These are phyloP conservation scores for Zygosaccharomyces pseudobailii DNA, from an alignment of 1,139 yeast species.

Conservation along the genomic window DNA sequence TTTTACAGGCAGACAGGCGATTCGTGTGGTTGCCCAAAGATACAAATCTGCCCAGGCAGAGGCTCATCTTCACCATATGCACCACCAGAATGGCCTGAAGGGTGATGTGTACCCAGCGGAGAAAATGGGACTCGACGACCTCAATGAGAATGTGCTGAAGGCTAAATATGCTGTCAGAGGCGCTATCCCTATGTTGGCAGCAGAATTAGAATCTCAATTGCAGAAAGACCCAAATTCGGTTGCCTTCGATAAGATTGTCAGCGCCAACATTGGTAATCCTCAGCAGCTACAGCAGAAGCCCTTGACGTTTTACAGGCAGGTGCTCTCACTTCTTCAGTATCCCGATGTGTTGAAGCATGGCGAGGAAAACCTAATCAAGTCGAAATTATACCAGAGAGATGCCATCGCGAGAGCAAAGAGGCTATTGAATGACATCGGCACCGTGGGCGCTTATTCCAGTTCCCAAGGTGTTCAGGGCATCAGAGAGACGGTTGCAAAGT, in stretches of 20 bases:
- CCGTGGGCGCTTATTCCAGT: slow-evolving; percentile 91
- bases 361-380: slow-evolving; percentile 17
- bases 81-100: slow-evolving; percentile 2
- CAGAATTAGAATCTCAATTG: slow-evolving; percentile 61
- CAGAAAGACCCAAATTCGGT: slow-evolving; percentile 51
- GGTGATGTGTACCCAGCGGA: slow-evolving; percentile 30
- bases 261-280: slow-evolving; percentile 95
- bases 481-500: slow-evolving; percentile 74
- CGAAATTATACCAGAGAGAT: slow-evolving; percentile 55
- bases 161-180: slow-evolving; percentile 98
- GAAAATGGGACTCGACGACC: slow-evolving; percentile 42
- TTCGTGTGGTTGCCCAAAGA: not conserved
- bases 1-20: slow-evolving; percentile 1
- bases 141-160: slow-evolving; percentile 68
- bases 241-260: slow-evolving; percentile 73
- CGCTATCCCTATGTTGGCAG: slow-evolving; percentile 87
- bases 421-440: slow-evolving; percentile 53
- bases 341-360: slow-evolving; percentile 52
- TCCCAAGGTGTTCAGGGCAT: slow-evolving; percentile 79
- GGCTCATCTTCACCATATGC: slow-evolving; percentile 7
- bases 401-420: slow-evolving; percentile 64
- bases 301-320: slow-evolving; percentile 91
- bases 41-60: slow-evolving; percentile 1
- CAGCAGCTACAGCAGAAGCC: slow-evolving; percentile 95
- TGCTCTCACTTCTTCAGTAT: slow-evolving; percentile 76